These are phyloP conservation scores for Backusella mclennaniae DNA, from an alignment of 192 early-diverging fungal species.

Conservation along the genomic window DNA sequence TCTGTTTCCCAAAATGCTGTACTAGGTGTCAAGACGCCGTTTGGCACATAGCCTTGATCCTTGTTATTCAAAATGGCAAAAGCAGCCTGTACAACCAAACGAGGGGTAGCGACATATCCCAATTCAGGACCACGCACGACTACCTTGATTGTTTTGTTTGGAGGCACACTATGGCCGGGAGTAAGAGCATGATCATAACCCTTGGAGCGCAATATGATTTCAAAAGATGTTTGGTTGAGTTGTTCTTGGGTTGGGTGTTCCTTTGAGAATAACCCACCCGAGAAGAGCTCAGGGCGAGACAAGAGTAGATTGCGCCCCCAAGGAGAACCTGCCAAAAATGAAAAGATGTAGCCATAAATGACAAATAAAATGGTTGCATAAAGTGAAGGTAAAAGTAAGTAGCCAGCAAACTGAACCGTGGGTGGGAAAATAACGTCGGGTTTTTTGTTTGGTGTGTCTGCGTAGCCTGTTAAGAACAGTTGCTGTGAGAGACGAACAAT, in stretches of 20 bases:
- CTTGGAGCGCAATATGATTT: slow-evolving; percentile 48
- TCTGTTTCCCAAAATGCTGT: slow-evolving; percentile 51
- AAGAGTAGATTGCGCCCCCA: slow-evolving; percentile 57
- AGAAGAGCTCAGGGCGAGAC: slow-evolving; percentile 56
- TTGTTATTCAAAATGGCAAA: slow-evolving; percentile 49
- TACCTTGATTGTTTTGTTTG: slow-evolving; percentile 49
- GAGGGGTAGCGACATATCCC: slow-evolving; percentile 66
- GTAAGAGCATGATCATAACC: slow-evolving; percentile 42
- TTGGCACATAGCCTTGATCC: slow-evolving; percentile 31
- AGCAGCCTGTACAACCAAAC: slow-evolving; percentile 53
- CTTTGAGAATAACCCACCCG: slow-evolving; percentile 55
- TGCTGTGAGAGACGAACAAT: slow-evolving; percentile 55
- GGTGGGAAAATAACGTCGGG: slow-evolving; percentile 40
- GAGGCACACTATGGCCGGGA: slow-evolving; percentile 1
- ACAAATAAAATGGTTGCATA: slow-evolving; percentile 20
- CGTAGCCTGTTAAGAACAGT: slow-evolving; percentile 46
- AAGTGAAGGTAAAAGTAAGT: slow-evolving; percentile 50
- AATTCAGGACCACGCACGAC: slow-evolving; percentile 64
- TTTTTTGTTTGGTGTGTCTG: slow-evolving; percentile 25
- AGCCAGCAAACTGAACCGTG: slow-evolving; percentile 61
- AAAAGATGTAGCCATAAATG: slow-evolving; percentile 37
- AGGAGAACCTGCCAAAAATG: slow-evolving; percentile 42
- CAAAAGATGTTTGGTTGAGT: slow-evolving; percentile 54
- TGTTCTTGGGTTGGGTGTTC: slow-evolving; percentile 55
- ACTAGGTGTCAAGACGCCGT: slow-evolving; percentile 51